Conservation (phyloP, 805 yeast species). For the Metschnikowia amazonensis region DNA sequence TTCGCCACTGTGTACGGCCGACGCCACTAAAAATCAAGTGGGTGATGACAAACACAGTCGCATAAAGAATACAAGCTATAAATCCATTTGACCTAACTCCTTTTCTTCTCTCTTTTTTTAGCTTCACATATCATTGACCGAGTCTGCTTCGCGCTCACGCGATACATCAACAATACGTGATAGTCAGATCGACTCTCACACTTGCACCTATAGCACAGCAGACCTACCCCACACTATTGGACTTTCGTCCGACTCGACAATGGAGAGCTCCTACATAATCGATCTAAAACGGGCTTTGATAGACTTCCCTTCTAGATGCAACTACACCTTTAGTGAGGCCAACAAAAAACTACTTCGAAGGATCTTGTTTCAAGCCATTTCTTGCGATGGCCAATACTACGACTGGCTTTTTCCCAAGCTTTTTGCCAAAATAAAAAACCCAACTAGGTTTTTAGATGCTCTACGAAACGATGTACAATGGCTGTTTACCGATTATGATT, state of each 20-base stretch:
- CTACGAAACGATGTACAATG: constrained; percentile 29
- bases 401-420: constrained; percentile 37
- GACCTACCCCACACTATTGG: not conserved
- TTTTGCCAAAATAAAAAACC: constrained; percentile 7
- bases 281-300: constrained; percentile 30
- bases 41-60: not conserved
- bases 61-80: not conserved
- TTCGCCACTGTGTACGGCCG: not conserved
- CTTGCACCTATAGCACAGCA: not conserved
- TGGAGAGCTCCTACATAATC: constrained; percentile 7
- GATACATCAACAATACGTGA: not conserved
- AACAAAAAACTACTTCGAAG: constrained; percentile 34
- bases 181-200: not conserved
- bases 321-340: constrained; percentile 28
- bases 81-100: not conserved
- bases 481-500: constrained; percentile 31
- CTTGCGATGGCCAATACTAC: constrained; percentile 40
- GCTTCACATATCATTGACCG: not conserved
- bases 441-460: not conserved
- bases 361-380: constrained; percentile 42
- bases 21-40: not conserved
- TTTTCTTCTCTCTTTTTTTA: not conserved
- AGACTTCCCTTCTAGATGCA: constrained; percentile 32
- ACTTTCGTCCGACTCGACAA: not conserved
- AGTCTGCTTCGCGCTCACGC: not conserved